Evolutionary conservation across 129 eudicot genomes (phyloP).

Genomic region (Chrysanthemum lavandulifolium): DNA sequence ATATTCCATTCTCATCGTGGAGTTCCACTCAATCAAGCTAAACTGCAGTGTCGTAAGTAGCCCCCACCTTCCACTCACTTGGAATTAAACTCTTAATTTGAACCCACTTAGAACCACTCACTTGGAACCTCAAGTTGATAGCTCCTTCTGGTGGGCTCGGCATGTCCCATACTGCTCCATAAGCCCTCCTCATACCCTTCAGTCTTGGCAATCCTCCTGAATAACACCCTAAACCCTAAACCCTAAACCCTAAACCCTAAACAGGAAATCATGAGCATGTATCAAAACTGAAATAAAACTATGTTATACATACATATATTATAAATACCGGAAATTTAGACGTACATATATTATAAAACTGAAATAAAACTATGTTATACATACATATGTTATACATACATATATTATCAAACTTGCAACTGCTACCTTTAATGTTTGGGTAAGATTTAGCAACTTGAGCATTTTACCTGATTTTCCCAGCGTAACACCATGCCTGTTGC

Average conservation of each 20-base stretch:
- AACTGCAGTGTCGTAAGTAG: constrained; percentile 53
- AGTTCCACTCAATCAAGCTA: constrained; percentile 40
- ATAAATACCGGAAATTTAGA: too few species aligned
- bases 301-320: background rate
- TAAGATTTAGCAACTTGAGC: too few species aligned
- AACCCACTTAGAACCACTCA: constrained; percentile 58
- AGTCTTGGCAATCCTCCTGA: constrained; percentile 64
- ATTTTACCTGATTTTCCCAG: too few species aligned
- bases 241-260: too few species aligned
- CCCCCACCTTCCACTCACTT: constrained; percentile 66
- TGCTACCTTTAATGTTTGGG: too few species aligned
- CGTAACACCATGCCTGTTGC: too few species aligned
- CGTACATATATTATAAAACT: too few species aligned
- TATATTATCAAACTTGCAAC: too few species aligned
- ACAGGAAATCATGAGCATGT: background rate
- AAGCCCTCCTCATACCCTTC: constrained; percentile 72
- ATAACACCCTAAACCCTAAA: too few species aligned
- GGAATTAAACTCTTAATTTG: constrained; percentile 42
- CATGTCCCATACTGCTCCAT: constrained; percentile 75
- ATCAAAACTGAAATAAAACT: background rate
- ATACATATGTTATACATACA: too few species aligned
- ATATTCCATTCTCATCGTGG: constrained; percentile 16
- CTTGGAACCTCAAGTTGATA: constrained; percentile 48
- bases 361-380: too few species aligned
- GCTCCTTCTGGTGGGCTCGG: constrained; percentile 67